Evolutionary conservation across 1,139 yeast species (phyloP).

Genomic region (Protomyces inundatus): DNA sequence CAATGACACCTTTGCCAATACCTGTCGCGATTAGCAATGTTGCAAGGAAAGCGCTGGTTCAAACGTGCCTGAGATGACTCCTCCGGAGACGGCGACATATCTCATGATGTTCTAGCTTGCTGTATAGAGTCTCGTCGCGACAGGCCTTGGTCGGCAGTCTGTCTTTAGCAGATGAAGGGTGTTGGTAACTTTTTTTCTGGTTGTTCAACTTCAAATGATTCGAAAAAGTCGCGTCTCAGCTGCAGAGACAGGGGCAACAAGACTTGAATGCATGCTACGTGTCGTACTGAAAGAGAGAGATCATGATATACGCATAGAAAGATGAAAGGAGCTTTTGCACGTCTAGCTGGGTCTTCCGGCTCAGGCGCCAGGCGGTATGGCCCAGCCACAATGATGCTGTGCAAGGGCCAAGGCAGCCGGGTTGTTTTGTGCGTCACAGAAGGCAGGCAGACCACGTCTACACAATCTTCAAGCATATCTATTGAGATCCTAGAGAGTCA

Average conservation of each 20-base stretch:
- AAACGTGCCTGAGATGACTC: constrained; percentile 36
- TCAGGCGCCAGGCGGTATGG: too few relatives aligned
- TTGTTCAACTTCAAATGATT: neutral
- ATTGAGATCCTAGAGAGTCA: neutral
- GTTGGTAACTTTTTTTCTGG: neutral
- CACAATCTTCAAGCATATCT: neutral
- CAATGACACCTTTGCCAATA: constrained; percentile 96
- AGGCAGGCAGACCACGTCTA: neutral
- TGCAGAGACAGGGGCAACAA: neutral
- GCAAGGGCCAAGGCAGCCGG: too few relatives aligned
- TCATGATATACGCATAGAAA: too few relatives aligned
- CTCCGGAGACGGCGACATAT: constrained; percentile 99
- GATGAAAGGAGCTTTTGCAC: too few relatives aligned
- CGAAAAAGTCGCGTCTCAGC: neutral
- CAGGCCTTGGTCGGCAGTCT: too few relatives aligned
- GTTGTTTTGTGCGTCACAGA: neutral
- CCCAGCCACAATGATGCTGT: too few relatives aligned
- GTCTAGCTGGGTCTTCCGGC: too few relatives aligned
- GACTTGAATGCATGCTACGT: too few relatives aligned
- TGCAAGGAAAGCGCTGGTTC: constrained; percentile 44
- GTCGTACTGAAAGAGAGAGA: too few relatives aligned
- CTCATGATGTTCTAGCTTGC: constrained; percentile 51
- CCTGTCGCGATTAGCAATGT: constrained; percentile 95
- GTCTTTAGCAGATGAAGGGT: neutral
- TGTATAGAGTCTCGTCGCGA: too few relatives aligned